Conservation (phyloP, 495 filamentous ascomycete genomes). For the Margaritispora aquatica region DNA sequence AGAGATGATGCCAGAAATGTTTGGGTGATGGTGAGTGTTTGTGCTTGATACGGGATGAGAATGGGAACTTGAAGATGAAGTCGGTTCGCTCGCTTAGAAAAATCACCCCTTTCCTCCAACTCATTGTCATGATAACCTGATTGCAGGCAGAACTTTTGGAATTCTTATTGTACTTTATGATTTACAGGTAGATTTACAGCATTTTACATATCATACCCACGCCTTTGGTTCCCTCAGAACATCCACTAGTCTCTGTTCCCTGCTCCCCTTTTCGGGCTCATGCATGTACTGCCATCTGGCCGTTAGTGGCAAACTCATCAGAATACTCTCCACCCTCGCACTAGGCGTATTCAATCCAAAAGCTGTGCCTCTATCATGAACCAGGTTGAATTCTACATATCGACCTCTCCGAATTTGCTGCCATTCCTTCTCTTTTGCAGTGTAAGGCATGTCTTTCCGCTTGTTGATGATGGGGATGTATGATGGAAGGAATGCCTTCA, state of each 20-base stretch:
- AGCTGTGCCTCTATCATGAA: constrained; percentile 92
- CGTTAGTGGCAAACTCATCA: constrained; percentile 94
- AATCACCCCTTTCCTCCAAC: background rate
- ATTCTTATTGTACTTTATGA: too few relatives aligned
- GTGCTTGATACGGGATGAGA: background rate
- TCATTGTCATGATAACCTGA: background rate
- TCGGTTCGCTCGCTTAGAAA: background rate
- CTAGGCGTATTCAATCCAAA: constrained; percentile 93
- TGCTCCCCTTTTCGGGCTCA: constrained; percentile 62
- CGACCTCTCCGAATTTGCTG: constrained; percentile 87
- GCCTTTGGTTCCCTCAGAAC: constrained; percentile 81
- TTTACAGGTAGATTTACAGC: too few relatives aligned
- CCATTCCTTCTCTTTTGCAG: constrained; percentile 83
- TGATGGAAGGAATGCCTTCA: constrained; percentile 82
- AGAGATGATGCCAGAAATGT: too few relatives aligned
- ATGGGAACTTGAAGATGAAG: background rate
- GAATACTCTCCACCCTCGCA: constrained; percentile 87
- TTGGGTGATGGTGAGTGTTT: background rate
- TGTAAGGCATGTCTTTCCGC: constrained; percentile 87
- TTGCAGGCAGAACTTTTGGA: background rate
- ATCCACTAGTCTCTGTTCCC: constrained; percentile 70
- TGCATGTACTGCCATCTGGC: constrained; percentile 97
- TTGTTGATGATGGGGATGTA: constrained; percentile 85
- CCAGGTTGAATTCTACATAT: constrained; percentile 98
- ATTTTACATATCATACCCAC: constrained; percentile 59